A percentile compares a stretch with the other conserved stretches of the same genome.
Evolutionary conservation across 208 protist species (phyloP).

Genomic region (Endotrypanum monterogeii): DNA sequence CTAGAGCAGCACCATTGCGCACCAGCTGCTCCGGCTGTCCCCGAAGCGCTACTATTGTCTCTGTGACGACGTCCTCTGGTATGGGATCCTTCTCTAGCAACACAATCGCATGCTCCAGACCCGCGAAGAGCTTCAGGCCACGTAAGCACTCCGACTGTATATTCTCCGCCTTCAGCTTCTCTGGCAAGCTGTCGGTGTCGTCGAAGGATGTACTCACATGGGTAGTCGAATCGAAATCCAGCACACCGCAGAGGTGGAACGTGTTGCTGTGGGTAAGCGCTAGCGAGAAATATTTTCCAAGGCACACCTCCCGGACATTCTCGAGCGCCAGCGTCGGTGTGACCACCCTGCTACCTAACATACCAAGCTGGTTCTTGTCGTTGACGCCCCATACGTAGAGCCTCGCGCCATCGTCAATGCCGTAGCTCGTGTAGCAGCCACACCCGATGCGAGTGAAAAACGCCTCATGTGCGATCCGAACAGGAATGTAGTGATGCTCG

Average conservation of each 20-base stretch:
- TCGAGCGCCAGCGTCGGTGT: constrained; percentile 54
- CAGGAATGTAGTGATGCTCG: constrained; percentile 45
- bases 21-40: constrained; percentile 48
- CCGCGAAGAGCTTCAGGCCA: constrained; percentile 58
- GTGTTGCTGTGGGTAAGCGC: constrained; percentile 52
- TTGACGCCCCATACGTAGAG: constrained; percentile 85
- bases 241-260: constrained; percentile 57
- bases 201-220: constrained; percentile 51
- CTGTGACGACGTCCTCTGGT: constrained; percentile 23
- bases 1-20: constrained; percentile 10
- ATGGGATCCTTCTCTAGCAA: constrained; percentile 53
- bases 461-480: constrained; percentile 40
- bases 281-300: constrained; percentile 71
- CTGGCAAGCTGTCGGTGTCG: constrained; percentile 58
- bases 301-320: constrained; percentile 67
- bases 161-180: constrained; percentile 30
- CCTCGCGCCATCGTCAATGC: constrained; percentile 58
- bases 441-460: constrained; percentile 74
- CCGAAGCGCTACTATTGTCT: constrained; percentile 35
- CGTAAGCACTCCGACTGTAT: constrained; percentile 38
- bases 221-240: constrained; percentile 51
- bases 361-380: constrained; percentile 54
- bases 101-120: constrained; percentile 67
- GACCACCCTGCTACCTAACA: constrained; percentile 18
- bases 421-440: constrained; percentile 71